Percentiles rank a stretch among this genome's conserved stretches.
Evolutionary conservation across 352 stramenopile genomes (phyloP).

Genomic region (Lagenidium sp.): DNA sequence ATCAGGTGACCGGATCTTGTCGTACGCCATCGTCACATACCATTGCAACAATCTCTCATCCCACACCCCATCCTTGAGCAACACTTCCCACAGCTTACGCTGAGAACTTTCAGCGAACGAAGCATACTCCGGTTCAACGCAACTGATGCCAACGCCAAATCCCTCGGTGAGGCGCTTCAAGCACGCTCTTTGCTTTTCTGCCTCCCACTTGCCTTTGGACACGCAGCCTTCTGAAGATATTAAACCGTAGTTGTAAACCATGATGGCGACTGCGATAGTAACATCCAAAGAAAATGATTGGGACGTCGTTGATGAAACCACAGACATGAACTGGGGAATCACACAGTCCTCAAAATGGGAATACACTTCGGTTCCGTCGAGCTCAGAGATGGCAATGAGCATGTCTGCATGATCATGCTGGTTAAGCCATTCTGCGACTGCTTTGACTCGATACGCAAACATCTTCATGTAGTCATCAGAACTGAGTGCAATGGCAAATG

Average conservation of each 20-base stretch:
- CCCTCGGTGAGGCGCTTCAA: conserved; percentile 21
- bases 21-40: conserved; percentile 42
- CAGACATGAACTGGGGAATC: conserved; percentile 6
- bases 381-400: conserved; percentile 12
- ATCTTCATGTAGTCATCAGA: conserved; percentile 13
- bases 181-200: conserved; percentile 28
- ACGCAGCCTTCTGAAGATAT: not conserved
- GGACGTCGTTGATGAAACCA: too few relatives aligned
- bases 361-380: conserved; percentile 17
- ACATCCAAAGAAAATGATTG: too few relatives aligned
- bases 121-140: too few relatives aligned
- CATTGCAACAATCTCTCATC: conserved; percentile 30
- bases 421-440: conserved; percentile 23
- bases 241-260: conserved; percentile 6
- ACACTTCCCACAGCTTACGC: conserved; percentile 24
- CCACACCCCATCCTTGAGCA: conserved; percentile 46
- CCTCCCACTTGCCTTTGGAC: conserved; percentile 17
- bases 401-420: conserved; percentile 8
- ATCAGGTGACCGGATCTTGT: conserved; percentile 16
- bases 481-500: conserved; percentile 27
- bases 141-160: conserved; percentile 29
- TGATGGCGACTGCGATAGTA: conserved; percentile 10
- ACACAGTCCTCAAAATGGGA: conserved; percentile 14
- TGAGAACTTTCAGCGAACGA: too few relatives aligned
- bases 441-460: conserved; percentile 53